Base-by-base conservation (phyloP, 2,329 filamentous ascomycete genomes). In the Xylariaceae sp. region DNA sequence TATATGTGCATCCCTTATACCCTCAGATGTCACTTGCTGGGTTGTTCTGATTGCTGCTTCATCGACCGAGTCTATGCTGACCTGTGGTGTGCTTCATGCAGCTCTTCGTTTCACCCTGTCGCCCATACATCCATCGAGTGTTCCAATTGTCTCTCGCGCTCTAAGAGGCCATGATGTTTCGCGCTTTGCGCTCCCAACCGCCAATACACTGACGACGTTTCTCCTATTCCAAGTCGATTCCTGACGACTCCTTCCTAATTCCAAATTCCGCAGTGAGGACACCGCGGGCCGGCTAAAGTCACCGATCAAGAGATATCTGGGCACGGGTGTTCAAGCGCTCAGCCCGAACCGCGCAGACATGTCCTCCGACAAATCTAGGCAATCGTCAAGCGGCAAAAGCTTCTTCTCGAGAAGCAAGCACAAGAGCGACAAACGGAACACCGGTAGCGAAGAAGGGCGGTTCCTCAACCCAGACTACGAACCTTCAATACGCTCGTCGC, bases 331-430 rank as follows among this genome's bases (percentile, higher is more conserved):
- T 51, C 57, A 45, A 61, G 54, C 58, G 59, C 58, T 54, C 55
- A 27, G 49, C 43, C 45, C 47, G 50, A 41, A 49, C 47, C 47
- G 48, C 47, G 48, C 48, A 60, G 56, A 50, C 48, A 82, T 82
- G 82, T 75, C 83, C 62, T 77, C 86, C 75, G 86, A 89, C 75
- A 90, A 91, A 74, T 78, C 86, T 63, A 84, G 88, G 71, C 87
- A 92, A 76, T 90, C 87, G 58, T 90, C 89, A 48, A 73, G 73
- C 62, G 78, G 78, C 64, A 86, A 84, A 66, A 80, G 83, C 66
- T 90, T 96, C 76, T 96, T 96, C 75, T 90, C 89, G 63, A 83
- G 90, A 66, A 87, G 85, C 72, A 94, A 90, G 74, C 87, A 95
- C 71, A 89, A 85, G 70, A 77, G 79, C 61, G 80, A 81, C 62